Evolutionary conservation across 345 rosid species (phyloP).

Genomic region (Bruguiera gymnorhiza): DNA sequence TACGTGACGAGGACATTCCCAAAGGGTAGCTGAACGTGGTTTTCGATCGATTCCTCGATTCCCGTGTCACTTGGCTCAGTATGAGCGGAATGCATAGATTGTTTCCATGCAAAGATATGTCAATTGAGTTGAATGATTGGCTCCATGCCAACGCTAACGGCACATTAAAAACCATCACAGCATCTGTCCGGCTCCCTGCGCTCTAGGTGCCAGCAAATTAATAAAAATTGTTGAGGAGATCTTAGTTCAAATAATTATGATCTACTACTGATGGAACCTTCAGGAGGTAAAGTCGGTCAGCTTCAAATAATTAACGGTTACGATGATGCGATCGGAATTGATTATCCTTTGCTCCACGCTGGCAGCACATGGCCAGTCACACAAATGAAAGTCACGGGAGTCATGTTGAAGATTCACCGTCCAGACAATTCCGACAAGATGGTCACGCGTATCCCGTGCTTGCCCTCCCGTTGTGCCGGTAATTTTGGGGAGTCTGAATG

Average conservation of each 20-base stretch:
- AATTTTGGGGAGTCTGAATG: too few species aligned
- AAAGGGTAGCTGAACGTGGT: neutral
- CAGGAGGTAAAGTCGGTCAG: neutral
- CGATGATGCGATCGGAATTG: neutral
- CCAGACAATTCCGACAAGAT: neutral
- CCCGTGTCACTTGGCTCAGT: neutral
- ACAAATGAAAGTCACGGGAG: slow-evolving; percentile 23
- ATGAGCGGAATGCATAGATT: too few species aligned
- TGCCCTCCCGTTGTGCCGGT: neutral
- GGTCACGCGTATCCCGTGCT: neutral
- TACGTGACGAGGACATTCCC: neutral
- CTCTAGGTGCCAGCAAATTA: too few species aligned
- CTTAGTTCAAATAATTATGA: too few species aligned
- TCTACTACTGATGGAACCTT: too few species aligned
- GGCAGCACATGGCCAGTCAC: slow-evolving; percentile 2
- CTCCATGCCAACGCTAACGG: too few species aligned
- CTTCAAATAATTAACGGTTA: neutral
- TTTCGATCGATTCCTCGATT: neutral
- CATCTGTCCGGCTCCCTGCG: too few species aligned
- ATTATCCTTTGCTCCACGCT: neutral
- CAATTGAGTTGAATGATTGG: too few species aligned
- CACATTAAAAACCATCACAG: too few species aligned
- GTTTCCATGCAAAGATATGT: too few species aligned
- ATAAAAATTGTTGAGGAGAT: too few species aligned
- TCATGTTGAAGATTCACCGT: slow-evolving; percentile 9